phyloP scores from a whole-genome alignment of 2,329 filamentous ascomycete genomes.

The Xylariaceae sp. region DNA sequence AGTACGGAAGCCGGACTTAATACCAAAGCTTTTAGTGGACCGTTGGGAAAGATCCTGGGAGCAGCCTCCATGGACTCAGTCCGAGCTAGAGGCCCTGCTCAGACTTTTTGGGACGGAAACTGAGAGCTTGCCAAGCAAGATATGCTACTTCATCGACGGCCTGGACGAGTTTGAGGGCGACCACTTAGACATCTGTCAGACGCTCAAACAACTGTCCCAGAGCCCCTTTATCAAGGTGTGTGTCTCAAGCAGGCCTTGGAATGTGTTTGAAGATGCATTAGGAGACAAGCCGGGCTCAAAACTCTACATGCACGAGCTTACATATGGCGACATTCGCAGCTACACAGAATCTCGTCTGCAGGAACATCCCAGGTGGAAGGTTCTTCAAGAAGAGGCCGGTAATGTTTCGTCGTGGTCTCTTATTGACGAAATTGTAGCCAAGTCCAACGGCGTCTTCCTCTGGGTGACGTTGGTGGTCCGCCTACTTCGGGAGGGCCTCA shows the following conservation, averaged over 20 bases:
- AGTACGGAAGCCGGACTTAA: neutral
- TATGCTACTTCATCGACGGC: constrained; percentile 9
- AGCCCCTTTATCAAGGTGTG: constrained; percentile 16
- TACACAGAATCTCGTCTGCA: constrained; percentile 1
- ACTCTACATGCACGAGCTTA: constrained; percentile 12
- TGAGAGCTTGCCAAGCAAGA: constrained; percentile 1
- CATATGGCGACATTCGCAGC: constrained; percentile 2
- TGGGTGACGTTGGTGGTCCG: constrained; percentile 6
- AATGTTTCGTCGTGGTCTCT: no score
- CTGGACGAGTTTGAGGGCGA: constrained; percentile 18
- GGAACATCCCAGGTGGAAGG: constrained; percentile 4
- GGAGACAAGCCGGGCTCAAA: neutral
- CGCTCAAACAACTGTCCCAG: constrained; percentile 3
- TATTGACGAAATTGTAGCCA: neutral
- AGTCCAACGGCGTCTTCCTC: constrained; percentile 10
- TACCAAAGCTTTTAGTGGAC: neutral
- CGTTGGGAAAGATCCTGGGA: neutral
- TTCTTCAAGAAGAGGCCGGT: no score
- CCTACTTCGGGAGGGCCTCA: constrained; percentile 2
- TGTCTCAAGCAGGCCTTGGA: constrained; percentile 18
- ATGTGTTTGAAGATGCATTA: constrained; percentile 9
- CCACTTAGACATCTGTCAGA: constrained; percentile 9
- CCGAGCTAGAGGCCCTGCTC: neutral
- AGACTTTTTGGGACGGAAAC: neutral
- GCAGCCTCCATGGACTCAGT: neutral